Evolutionary conservation across 177 flowering plant species (phyloP), one percentile per base, ranked within the genome.

Genomic region (Vitis hybrid): DNA sequence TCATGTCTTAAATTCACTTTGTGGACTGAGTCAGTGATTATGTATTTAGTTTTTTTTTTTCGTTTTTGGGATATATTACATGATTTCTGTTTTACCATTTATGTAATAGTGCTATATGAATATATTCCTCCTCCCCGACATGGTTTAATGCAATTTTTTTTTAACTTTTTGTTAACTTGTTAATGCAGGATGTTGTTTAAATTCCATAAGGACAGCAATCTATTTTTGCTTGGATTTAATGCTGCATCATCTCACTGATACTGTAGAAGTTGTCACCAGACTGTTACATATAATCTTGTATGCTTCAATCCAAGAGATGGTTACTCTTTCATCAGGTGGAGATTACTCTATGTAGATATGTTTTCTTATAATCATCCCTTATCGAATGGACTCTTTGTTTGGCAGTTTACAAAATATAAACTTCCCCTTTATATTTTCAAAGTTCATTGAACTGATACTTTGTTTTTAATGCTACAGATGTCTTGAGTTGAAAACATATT

Each of bases 151-250:
- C 14, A 60, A 26, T 9, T 19, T 17, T 13, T 13, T 14, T 39
- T 7, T 6, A 39, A 13, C 30, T 56, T 54, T 55, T 50, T 11
- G 34, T 13, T 66, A 26, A 26, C 30, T 10, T 66, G 50, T n/a
- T 23, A 26, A 8, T n/a, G 48, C 30, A 66, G 69, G 69, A 17
- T 52, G 69, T 32, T 66, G 49, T 56, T 66, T 49, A 51, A 32
- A 34, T 7, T 32, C 32, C 11, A n/a, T 17, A 1, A 34, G 51
- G 26, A 55, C 51, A 66, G 34, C 30, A 26, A 26, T 26, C 30
- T 26, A 26, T 3, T 14, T 26, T 14, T 50, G 5, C 59, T 39
- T 39, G 45, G 45, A 39, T 39, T 39, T 39, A 39, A 23, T 55
- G 61, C 61, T 55, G 30, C 69, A 51, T 66, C 69, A 66, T 66